Percentiles rank a stretch among this genome's conserved stretches.
phyloP scores from a whole-genome alignment of 257 asterid genomes.

The Datura wrightii region DNA sequence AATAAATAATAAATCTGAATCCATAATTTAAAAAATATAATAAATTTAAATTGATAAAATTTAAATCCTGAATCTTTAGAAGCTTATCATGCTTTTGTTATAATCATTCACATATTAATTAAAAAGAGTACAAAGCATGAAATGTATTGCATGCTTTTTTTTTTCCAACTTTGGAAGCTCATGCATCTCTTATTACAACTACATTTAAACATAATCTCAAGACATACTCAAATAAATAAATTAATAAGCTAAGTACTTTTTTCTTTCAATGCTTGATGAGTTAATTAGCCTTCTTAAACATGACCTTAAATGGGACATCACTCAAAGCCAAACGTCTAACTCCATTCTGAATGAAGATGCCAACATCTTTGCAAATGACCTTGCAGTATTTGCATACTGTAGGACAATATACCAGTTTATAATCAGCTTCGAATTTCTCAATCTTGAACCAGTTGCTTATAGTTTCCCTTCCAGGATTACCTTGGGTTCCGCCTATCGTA shows the following conservation, averaged over 20 bases:
- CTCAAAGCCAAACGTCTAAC: slow-evolving; percentile 44
- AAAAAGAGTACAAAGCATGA: too few species aligned
- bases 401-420: slow-evolving; percentile 62
- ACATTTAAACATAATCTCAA: neutral
- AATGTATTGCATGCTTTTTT: too few species aligned
- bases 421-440: slow-evolving; percentile 41
- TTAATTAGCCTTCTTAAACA: slow-evolving; percentile 38
- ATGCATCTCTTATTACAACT: slow-evolving; percentile 16
- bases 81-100: too few species aligned
- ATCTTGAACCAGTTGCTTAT: slow-evolving; percentile 69
- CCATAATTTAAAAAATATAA: too few species aligned
- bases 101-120: too few species aligned
- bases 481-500: slow-evolving; percentile 52
- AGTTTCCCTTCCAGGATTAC: slow-evolving; percentile 57
- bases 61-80: too few species aligned
- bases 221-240: neutral
- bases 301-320: slow-evolving; percentile 37
- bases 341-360: slow-evolving; percentile 54
- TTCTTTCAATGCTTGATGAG: neutral
- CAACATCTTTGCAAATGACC: slow-evolving; percentile 54
- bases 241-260: neutral
- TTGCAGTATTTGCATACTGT: slow-evolving; percentile 56
- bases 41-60: too few species aligned
- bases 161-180: too few species aligned
- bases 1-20: too few species aligned